phyloP scores from a whole-genome alignment of 2,329 filamentous ascomycete genomes.

The Magnaporthiopsis incrustans region DNA sequence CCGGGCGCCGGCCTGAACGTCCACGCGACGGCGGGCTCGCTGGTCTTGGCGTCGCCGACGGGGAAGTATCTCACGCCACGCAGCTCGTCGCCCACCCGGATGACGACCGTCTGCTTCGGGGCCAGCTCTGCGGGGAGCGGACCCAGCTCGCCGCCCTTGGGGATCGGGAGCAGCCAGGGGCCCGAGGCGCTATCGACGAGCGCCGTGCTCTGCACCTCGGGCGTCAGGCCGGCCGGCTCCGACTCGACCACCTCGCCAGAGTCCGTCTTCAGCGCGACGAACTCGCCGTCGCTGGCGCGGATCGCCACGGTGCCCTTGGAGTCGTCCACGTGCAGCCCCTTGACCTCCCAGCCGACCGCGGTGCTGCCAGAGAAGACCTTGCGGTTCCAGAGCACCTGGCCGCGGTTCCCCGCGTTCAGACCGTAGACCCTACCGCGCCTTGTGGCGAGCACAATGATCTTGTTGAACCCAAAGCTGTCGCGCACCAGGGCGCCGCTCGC shows the following conservation, averaged over 20 bases:
- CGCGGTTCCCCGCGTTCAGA: conserved; percentile 67
- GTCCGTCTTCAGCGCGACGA: conserved; percentile 45
- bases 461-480: conserved; percentile 83
- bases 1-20: conserved; percentile 58
- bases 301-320: conserved; percentile 47
- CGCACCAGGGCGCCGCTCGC: conserved; percentile 35
- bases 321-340: conserved; percentile 57
- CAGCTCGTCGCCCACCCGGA: conserved; percentile 39
- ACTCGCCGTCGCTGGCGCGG: conserved; percentile 53
- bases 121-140: conserved; percentile 36
- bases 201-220: conserved; percentile 33
- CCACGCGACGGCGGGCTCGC: conserved; percentile 42
- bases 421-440: conserved; percentile 71
- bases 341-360: conserved; percentile 55
- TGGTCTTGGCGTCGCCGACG: not conserved
- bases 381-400: conserved; percentile 67
- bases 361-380: conserved; percentile 50
- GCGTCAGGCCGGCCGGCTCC: not conserved
- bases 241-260: conserved; percentile 43
- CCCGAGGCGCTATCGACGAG: conserved; percentile 44
- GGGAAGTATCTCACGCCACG: conserved; percentile 46
- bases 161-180: conserved; percentile 46
- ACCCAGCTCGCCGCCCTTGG: conserved; percentile 38
- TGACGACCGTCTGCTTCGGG: conserved; percentile 47
- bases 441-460: conserved; percentile 74